Percentiles rank a stretch among this genome's conserved stretches.
Conservation (phyloP, 2,329 filamentous ascomycete species). For the Periconia macrospinosa region DNA sequence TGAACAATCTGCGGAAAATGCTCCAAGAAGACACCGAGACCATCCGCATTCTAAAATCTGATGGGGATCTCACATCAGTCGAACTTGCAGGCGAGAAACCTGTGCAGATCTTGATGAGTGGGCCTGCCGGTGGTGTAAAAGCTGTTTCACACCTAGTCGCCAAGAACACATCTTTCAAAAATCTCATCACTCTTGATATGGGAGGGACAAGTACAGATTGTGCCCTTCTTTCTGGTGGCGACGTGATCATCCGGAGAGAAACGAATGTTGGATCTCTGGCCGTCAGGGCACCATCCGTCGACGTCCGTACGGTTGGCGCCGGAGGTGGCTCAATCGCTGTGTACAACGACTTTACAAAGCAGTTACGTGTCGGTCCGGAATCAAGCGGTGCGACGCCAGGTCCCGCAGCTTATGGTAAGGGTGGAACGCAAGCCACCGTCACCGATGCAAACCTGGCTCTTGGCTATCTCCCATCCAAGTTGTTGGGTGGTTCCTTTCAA, state of each 20-base stretch:
- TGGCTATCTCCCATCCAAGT: conserved; percentile 51
- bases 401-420: conserved; percentile 54
- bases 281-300: conserved; percentile 52
- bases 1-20: conserved; percentile 44
- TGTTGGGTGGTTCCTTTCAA: conserved; percentile 51
- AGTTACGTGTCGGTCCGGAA: conserved; percentile 55
- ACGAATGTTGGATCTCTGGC: conserved; percentile 50
- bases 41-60: conserved; percentile 54
- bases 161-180: conserved; percentile 51
- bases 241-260: conserved; percentile 50
- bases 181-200: conserved; percentile 55
- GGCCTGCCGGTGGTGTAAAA: conserved; percentile 54
- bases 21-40: conserved; percentile 47
- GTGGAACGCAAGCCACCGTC: conserved; percentile 51
- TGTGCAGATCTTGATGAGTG: conserved; percentile 55
- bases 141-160: conserved; percentile 52
- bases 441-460: conserved; percentile 54
- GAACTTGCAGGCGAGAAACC: conserved; percentile 50
- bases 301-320: conserved; percentile 54
- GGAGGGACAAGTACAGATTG: conserved; percentile 56
- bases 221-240: conserved; percentile 48
- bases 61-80: conserved; percentile 52
- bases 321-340: conserved; percentile 54
- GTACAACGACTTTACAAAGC: conserved; percentile 52
- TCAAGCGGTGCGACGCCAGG: conserved; percentile 54